Percentiles rank a stretch among this genome's conserved stretches.
Conservation (phyloP, 2,329 filamentous ascomycete species). For the Colletotrichum theobromicola region DNA sequence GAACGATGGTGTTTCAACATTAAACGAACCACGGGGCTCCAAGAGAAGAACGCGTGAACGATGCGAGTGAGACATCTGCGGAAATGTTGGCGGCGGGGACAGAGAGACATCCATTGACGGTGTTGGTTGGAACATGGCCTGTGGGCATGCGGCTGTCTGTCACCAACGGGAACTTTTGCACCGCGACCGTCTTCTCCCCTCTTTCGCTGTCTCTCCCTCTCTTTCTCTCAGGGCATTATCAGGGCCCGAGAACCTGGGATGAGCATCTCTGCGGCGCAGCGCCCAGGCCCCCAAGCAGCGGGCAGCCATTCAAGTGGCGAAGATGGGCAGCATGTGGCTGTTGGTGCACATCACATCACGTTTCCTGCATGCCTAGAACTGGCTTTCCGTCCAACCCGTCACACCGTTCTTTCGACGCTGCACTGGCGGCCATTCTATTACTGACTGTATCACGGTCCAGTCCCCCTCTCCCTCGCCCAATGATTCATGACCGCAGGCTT, state of each 20-base stretch:
- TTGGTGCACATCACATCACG: not conserved
- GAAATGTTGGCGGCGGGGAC: not conserved
- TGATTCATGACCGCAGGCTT: not conserved
- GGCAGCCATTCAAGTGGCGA: not conserved
- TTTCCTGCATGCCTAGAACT: not conserved
- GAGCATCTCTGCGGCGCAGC: not conserved
- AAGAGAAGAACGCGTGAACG: not conserved
- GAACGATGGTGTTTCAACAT: not conserved
- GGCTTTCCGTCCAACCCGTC: not conserved
- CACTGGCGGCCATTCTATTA: not conserved
- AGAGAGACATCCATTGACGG: not conserved
- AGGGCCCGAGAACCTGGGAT: conserved; percentile 9
- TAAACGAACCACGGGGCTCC: not conserved
- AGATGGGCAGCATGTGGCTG: not conserved
- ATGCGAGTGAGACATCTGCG: not conserved
- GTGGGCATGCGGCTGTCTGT: not conserved
- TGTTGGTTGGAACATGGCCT: not conserved
- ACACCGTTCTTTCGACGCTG: conserved; percentile 1
- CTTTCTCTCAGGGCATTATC: not conserved
- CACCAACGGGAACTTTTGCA: not conserved
- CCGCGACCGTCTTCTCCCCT: not conserved
- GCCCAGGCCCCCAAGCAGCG: not conserved
- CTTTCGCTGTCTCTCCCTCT: not conserved
- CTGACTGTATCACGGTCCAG: not conserved
- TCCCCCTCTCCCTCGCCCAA: not conserved